phyloP scores from a whole-genome alignment of 225 moss, liverwort and hornwort species.

The Marchantia polymorpha region DNA sequence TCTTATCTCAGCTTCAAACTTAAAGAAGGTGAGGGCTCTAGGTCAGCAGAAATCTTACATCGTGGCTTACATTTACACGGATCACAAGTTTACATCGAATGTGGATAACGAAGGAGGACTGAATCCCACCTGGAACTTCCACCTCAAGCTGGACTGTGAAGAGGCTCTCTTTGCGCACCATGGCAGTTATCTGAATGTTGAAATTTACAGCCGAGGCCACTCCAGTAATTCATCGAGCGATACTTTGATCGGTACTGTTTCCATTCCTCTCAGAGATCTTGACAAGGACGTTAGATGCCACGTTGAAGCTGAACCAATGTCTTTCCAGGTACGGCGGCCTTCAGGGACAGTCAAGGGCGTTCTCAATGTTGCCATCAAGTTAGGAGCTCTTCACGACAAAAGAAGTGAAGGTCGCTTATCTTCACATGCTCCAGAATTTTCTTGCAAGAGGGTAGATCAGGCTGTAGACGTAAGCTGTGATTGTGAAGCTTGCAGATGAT shows the following conservation, averaged over 20 bases:
- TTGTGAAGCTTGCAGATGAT: slow-evolving; percentile 3
- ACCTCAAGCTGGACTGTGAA: slow-evolving; percentile 46
- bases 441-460: slow-evolving; percentile 24
- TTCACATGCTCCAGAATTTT: slow-evolving; percentile 22
- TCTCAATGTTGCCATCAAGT: slow-evolving; percentile 52
- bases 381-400: slow-evolving; percentile 42
- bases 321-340: slow-evolving; percentile 49
- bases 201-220: slow-evolving; percentile 58
- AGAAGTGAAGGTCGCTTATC: slow-evolving; percentile 3
- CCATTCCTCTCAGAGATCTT: slow-evolving; percentile 49
- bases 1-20: slow-evolving; percentile 53
- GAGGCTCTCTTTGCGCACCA: slow-evolving; percentile 51
- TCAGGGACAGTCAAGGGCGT: slow-evolving; percentile 60
- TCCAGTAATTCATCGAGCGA: slow-evolving; percentile 47
- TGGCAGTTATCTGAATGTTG: slow-evolving; percentile 52
- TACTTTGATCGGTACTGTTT: slow-evolving; percentile 30
- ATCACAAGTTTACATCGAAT: slow-evolving; percentile 48
- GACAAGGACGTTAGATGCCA: slow-evolving; percentile 38
- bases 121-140: slow-evolving; percentile 69
- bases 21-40: slow-evolving; percentile 62
- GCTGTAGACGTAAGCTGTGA: neutral
- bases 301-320: slow-evolving; percentile 17
- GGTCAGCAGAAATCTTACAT: slow-evolving; percentile 59
- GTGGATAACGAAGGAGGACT: slow-evolving; percentile 50
- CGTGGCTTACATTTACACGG: slow-evolving; percentile 58